Base-by-base conservation (phyloP, 306 rosid genomes). In the Quillaja saponaria region DNA sequence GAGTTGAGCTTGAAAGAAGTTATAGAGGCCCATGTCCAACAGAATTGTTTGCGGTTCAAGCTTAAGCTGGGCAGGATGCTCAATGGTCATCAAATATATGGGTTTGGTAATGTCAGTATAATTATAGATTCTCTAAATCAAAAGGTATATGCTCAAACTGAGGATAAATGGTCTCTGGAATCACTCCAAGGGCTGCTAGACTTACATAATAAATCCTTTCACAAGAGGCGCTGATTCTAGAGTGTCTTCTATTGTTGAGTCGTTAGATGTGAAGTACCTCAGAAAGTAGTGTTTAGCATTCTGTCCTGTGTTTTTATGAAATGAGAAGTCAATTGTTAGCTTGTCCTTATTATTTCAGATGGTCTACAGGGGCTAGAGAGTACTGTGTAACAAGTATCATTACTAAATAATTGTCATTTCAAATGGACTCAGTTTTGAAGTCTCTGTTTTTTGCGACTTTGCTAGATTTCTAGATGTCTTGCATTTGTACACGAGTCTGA, bases 1-100 rank as follows among this genome's bases (percentile, higher is more conserved):
- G 96, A 88, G 68, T 58, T 88, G 92, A 90, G 87, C 78, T 69
- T 90, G 88, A 83, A 85, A 68, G 97, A 90, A 71, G 90, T 81
- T 67, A 76, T 85, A 6, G 91, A 90, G 77, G 84, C 91, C 13
- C 84, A 79, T 75, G 97, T 96, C 14, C 95, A 78, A 74, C 82
- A 85, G 35, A 75, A 87, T 34, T 83, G 91, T 39, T 74, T 90
- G 66, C 78, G 80, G 6, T 90, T 85, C 71, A 87, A 78, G 78
- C 87, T 82, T 56, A 90, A 90, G 51, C 95, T 88, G 53, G 95
- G 90, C 13, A 65, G 94, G 61, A 81, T 69, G 85, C 88, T 83
- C 80, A 75, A 90, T 46, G 96, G 91, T 53, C 88, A 85, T 66
- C 97, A 87, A 64, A 82, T 90, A 61, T 90, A 85, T 75, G 84